A percentile compares a stretch with the other conserved stretches of the same genome.
Evolutionary conservation across 495 filamentous ascomycete species (phyloP).

Genomic region (Trichoderma reesei): DNA sequence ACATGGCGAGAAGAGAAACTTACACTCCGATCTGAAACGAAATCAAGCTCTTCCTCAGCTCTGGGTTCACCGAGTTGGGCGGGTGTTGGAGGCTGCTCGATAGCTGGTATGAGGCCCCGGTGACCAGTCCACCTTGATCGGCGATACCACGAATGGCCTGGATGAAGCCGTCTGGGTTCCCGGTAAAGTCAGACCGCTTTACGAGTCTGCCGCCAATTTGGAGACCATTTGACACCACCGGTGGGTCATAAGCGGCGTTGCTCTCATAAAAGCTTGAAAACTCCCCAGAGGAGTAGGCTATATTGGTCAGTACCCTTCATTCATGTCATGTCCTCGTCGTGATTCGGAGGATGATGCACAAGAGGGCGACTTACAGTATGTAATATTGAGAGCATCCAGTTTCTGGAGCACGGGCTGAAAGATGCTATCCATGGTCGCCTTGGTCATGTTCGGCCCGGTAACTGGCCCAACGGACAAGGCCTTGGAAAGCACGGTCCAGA

Average conservation of each 20-base stretch:
- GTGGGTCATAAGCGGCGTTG: background rate
- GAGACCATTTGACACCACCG: slow-evolving; percentile 9
- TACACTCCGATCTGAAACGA: no score
- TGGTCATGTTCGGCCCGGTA: background rate
- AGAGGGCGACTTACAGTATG: background rate
- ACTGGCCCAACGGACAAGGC: background rate
- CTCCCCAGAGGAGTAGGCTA: background rate
- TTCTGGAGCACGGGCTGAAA: background rate
- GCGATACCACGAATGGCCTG: no score
- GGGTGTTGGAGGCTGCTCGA: no score
- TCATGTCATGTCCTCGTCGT: background rate
- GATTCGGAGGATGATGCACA: background rate
- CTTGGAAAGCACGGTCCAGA: background rate
- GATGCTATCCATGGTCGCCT: background rate
- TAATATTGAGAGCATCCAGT: background rate
- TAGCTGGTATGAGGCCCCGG: no score
- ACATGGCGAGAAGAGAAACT: no score
- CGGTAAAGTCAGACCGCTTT: slow-evolving; percentile 32
- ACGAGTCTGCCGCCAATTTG: slow-evolving; percentile 46
- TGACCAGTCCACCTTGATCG: no score
- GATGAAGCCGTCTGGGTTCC: slow-evolving; percentile 24
- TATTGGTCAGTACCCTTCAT: background rate
- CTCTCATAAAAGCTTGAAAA: background rate
- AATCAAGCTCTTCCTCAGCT: no score
- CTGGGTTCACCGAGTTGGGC: no score